Base-by-base conservation (phyloP, 257 asterid genomes). In the Prunella vulgaris region DNA sequence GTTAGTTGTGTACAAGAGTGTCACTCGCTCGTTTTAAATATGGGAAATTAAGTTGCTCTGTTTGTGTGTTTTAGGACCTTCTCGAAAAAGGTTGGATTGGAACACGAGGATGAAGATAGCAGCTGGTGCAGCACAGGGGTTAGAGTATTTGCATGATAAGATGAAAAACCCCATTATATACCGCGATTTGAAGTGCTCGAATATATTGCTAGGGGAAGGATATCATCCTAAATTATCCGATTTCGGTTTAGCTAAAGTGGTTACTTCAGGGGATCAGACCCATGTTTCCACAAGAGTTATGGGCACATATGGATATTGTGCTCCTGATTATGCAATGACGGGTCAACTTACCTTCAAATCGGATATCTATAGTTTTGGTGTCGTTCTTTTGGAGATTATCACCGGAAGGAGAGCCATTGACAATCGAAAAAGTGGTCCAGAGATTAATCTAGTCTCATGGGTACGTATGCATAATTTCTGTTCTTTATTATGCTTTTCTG, bases 221-320 rank as follows among this genome's bases (percentile, higher is more conserved):
- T 88, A 76, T 74, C 86, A 83, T 59, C 79, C 96, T n/a, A 90
- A 88, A 60, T 70, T 90, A 40, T 90, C 97, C n/a, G 97, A 90
- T 80, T 90, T 90, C 33, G 97, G 97, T 17, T 77, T 90, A 75
- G 97, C 97, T 35, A 88, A 84, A 79, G 92, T 81, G 0, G 94
- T 94, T 5, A 96, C 97, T 6, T 68, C 80, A 1, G 97, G 96
- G 35, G 97, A 82, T 60, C 78, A 85, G 71, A 86, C 93, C 32
- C 97, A 90, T 69, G 96, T 90, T 59, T 84, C 93, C 25, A 90
- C 97, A 44, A 71, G 97, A 75, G 97, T 90, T 67, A 90, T 90
- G 97, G 97, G 97, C 49, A 90, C 97, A 1, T 88, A 90, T 44
- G 97, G 97, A 15, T 90, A 90, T 54, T 88, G 94, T 80, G 97